These are phyloP conservation scores for Periglandula ipomoeae DNA, from an alignment of 2,329 filamentous ascomycete species.

Conservation along the genomic window DNA sequence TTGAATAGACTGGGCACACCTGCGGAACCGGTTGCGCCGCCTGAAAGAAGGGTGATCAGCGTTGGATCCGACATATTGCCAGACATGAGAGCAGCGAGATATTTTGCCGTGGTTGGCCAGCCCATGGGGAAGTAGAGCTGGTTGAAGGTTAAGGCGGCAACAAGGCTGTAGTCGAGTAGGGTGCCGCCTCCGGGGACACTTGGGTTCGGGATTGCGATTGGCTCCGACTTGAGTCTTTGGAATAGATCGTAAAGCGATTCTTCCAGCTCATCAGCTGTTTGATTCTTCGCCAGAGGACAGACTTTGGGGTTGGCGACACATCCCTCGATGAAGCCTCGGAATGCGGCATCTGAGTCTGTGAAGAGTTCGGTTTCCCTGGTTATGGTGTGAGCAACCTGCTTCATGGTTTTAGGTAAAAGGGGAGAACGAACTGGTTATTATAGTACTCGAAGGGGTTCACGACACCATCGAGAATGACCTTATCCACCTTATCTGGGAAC, in stretches of 20 bases:
- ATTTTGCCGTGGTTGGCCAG: constrained; percentile 4
- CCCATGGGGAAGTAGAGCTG: constrained; percentile 1
- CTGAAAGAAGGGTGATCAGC: background rate
- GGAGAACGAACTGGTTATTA: constrained; percentile 6
- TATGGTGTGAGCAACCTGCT: background rate
- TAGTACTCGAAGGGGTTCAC: constrained; percentile 24
- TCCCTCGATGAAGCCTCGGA: constrained; percentile 15
- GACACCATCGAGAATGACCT: constrained; percentile 23
- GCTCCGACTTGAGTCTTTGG: constrained; percentile 15
- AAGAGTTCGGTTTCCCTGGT: constrained; percentile 17
- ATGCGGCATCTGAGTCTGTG: constrained; percentile 17
- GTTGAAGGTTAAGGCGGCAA: background rate
- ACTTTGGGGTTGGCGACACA: constrained; percentile 14
- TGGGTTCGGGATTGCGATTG: constrained; percentile 7
- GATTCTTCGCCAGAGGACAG: constrained; percentile 15
- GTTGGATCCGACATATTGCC: background rate
- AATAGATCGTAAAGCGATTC: constrained; percentile 14
- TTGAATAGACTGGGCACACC: background rate
- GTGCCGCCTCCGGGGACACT: background rate
- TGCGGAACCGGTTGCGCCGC: background rate
- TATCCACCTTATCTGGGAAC: constrained; percentile 27
- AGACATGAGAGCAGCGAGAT: background rate
- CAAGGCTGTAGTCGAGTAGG: constrained; percentile 3
- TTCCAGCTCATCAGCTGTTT: constrained; percentile 16
- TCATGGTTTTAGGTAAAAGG: background rate